A percentile compares a stretch with the other conserved stretches of the same genome.
phyloP scores from a whole-genome alignment of 2,329 filamentous ascomycete species.

The Aspergillus fischeri region DNA sequence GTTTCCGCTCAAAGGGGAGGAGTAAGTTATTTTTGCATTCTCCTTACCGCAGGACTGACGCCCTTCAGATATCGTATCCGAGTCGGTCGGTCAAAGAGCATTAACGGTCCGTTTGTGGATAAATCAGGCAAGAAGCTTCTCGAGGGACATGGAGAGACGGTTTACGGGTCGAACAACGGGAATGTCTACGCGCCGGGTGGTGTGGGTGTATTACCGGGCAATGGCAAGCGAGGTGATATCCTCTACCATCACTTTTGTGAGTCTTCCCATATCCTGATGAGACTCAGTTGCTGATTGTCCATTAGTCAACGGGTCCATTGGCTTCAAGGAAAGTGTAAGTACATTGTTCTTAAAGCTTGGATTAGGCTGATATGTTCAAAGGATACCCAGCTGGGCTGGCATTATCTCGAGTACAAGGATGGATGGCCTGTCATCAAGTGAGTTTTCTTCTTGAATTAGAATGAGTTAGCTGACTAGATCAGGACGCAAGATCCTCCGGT shows the following conservation, averaged over 20 bases:
- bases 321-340: slow-evolving; percentile 13
- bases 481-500: not conserved
- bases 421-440: slow-evolving; percentile 26
- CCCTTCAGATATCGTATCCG: slow-evolving; percentile 21
- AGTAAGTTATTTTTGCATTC: slow-evolving; percentile 9
- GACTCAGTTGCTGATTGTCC: not conserved
- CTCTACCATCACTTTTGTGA: slow-evolving; percentile 31
- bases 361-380: slow-evolving; percentile 3
- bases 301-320: slow-evolving; percentile 6
- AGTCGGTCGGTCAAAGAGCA: slow-evolving; percentile 26
- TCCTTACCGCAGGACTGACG: not conserved
- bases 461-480: not conserved
- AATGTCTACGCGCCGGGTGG: slow-evolving; percentile 33
- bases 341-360: slow-evolving; percentile 8
- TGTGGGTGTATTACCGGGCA: slow-evolving; percentile 22
- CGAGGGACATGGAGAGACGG: slow-evolving; percentile 24
- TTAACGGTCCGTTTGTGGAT: slow-evolving; percentile 29
- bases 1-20: slow-evolving; percentile 20
- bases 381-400: slow-evolving; percentile 28
- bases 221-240: slow-evolving; percentile 21
- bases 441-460: not conserved
- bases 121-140: slow-evolving; percentile 18
- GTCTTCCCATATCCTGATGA: not conserved
- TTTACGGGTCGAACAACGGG: slow-evolving; percentile 33
- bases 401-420: slow-evolving; percentile 27